Conservation (phyloP, 2,329 filamentous ascomycete species). For the Fusarium denticulatum region DNA sequence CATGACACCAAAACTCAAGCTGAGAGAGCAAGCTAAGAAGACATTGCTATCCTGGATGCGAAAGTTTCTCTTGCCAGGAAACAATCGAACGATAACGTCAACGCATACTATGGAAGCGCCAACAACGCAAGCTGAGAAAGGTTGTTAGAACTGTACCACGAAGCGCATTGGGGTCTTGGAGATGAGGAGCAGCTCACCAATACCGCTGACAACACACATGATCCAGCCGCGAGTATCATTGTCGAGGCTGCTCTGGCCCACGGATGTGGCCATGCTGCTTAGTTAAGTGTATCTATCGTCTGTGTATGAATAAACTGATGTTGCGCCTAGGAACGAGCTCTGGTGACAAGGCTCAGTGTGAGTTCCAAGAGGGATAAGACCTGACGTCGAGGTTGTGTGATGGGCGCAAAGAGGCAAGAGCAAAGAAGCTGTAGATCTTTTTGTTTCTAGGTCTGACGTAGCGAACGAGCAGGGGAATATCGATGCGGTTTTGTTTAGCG, state of each 20-base stretch:
- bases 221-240: slow-evolving; percentile 96
- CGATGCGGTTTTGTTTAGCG: slow-evolving; percentile 24
- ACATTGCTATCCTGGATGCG: slow-evolving; percentile 87
- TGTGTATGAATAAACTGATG: not conserved
- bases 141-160: not conserved
- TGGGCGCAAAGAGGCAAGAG: slow-evolving; percentile 20
- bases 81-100: slow-evolving; percentile 77
- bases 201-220: slow-evolving; percentile 84
- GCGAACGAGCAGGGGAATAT: slow-evolving; percentile 28
- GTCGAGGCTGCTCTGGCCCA: slow-evolving; percentile 56
- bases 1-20: slow-evolving; percentile 96
- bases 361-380: not conserved
- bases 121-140: slow-evolving; percentile 66
- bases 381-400: not conserved
- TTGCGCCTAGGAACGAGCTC: not conserved
- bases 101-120: slow-evolving; percentile 89
- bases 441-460: slow-evolving; percentile 36
- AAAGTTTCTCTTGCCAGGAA: slow-evolving; percentile 81
- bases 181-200: slow-evolving; percentile 58
- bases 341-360: not conserved
- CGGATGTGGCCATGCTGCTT: slow-evolving; percentile 50
- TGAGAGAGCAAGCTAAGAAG: slow-evolving; percentile 88
- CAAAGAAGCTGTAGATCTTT: slow-evolving; percentile 26
- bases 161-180: not conserved
- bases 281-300: slow-evolving; percentile 11